Evolutionary conservation across 1,284 basidiomycete species (phyloP).

Genomic region (Takashimella tepidaria): DNA sequence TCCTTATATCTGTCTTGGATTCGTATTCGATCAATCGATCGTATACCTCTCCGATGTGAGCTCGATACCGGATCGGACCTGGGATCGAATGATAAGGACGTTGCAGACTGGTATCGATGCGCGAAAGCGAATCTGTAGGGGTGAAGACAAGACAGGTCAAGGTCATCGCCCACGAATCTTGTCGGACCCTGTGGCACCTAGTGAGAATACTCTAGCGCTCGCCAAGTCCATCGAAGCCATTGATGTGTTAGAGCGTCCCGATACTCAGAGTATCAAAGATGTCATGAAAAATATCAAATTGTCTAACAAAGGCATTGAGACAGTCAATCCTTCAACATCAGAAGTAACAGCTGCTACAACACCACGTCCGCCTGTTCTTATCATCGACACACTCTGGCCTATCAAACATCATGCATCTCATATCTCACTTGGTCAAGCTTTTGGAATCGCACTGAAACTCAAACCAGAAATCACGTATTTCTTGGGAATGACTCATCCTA

Average conservation of each 20-base stretch:
- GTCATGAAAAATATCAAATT: not conserved
- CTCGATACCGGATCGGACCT: conserved; percentile 30
- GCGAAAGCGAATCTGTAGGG: no score
- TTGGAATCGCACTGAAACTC: conserved; percentile 33
- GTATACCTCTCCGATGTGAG: conserved; percentile 44
- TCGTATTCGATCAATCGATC: conserved; percentile 38
- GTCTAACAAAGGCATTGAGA: not conserved
- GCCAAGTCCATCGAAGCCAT: no score
- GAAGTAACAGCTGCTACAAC: not conserved
- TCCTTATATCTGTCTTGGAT: conserved; percentile 44
- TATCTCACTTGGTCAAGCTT: conserved; percentile 41
- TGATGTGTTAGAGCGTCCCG: no score
- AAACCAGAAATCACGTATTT: conserved; percentile 39
- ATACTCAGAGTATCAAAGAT: not conserved
- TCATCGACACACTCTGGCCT: conserved; percentile 46
- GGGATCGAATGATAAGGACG: conserved; percentile 16
- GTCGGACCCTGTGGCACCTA: not conserved
- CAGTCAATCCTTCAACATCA: not conserved
- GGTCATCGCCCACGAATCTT: not conserved
- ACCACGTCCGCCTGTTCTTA: conserved; percentile 26
- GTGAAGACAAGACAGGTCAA: no score
- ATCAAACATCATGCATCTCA: conserved; percentile 39
- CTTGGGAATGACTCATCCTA: conserved; percentile 45
- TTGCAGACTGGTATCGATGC: not conserved
- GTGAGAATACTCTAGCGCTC: conserved; percentile 6